Percentiles rank a stretch among this genome's conserved stretches.
phyloP scores from a whole-genome alignment of 164 flowering plant species.

The Umbilicus rupestris region DNA sequence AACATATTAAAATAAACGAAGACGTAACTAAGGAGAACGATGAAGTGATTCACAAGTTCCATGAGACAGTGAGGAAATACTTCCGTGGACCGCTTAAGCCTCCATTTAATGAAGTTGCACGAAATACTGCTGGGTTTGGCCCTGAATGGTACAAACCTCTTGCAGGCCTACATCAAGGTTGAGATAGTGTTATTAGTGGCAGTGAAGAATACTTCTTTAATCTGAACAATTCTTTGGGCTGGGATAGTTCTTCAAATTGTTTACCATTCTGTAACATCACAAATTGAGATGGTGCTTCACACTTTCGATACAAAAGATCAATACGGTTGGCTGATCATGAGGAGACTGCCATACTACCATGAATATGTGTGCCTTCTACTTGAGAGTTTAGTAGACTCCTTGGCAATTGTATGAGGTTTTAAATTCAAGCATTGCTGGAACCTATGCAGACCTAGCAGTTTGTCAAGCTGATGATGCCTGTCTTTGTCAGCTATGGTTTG shows the following conservation, averaged over 20 bases:
- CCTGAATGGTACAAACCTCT: slow-evolving; percentile 90
- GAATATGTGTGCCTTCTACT: too few species aligned
- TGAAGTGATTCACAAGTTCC: slow-evolving; percentile 54
- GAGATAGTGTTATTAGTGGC: not conserved
- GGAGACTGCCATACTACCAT: not conserved
- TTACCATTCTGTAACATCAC: not conserved
- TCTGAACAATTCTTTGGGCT: not conserved
- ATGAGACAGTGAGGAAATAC: slow-evolving; percentile 45
- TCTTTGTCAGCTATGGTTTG: not conserved
- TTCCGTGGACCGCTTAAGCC: slow-evolving; percentile 90
- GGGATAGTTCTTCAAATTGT: not conserved
- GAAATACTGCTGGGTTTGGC: slow-evolving; percentile 86
- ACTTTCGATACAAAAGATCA: not conserved
- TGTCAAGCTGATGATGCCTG: not conserved
- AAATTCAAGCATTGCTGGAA: not conserved
- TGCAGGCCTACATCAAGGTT: slow-evolving; percentile 25
- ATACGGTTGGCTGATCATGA: not conserved
- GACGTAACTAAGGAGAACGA: slow-evolving; percentile 22
- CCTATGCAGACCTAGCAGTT: not conserved
- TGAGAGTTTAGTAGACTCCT: too few species aligned
- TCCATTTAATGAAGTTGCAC: slow-evolving; percentile 76
- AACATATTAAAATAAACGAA: slow-evolving; percentile 9
- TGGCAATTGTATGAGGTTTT: not conserved
- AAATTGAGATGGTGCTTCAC: not conserved
- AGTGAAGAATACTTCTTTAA: not conserved